Conservation (phyloP, 495 filamentous ascomycete species). For the Oidiodendron maius region DNA sequence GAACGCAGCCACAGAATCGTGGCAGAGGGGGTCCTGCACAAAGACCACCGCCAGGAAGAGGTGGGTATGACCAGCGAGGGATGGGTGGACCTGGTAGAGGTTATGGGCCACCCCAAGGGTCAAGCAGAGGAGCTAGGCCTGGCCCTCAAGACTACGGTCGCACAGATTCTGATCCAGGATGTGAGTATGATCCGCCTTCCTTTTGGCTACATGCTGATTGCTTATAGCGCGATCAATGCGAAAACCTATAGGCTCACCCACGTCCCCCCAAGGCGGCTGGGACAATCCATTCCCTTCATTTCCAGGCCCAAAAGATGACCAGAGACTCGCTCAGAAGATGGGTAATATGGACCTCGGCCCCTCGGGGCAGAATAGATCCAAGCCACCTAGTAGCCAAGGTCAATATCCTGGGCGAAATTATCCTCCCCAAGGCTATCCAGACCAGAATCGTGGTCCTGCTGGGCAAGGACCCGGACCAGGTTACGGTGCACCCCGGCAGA, state of each 20-base stretch:
- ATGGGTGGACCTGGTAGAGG: conserved; percentile 35
- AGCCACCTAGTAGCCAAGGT: conserved; percentile 5
- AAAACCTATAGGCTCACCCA: conserved; percentile 25
- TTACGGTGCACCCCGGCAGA: conserved; percentile 24
- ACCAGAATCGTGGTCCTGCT: conserved; percentile 18
- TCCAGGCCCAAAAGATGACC: conserved; percentile 43
- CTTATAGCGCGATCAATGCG: conserved; percentile 6
- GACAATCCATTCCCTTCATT: conserved; percentile 67
- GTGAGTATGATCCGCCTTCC: conserved; percentile 8
- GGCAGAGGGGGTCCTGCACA: conserved; percentile 33
- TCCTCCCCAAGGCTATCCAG: conserved; percentile 22
- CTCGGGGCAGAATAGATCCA: conserved; percentile 13
- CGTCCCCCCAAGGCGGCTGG: conserved; percentile 45
- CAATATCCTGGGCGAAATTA: neutral
- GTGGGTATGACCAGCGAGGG: conserved; percentile 26
- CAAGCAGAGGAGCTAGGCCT: conserved; percentile 22
- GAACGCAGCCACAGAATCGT: conserved; percentile 13
- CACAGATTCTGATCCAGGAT: conserved; percentile 16
- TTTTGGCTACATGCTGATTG: conserved; percentile 2
- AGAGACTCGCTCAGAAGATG: conserved; percentile 49
- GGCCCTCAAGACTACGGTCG: conserved; percentile 14
- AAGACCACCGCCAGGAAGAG: conserved; percentile 21
- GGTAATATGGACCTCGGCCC: conserved; percentile 50
- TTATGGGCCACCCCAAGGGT: conserved; percentile 20
- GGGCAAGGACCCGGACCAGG: conserved; percentile 19